Percentiles rank a stretch among this genome's conserved stretches.
These are phyloP conservation scores for Vanrija pseudolonga DNA, from an alignment of 1,284 basidiomycete genomes.

Conservation along the genomic window DNA sequence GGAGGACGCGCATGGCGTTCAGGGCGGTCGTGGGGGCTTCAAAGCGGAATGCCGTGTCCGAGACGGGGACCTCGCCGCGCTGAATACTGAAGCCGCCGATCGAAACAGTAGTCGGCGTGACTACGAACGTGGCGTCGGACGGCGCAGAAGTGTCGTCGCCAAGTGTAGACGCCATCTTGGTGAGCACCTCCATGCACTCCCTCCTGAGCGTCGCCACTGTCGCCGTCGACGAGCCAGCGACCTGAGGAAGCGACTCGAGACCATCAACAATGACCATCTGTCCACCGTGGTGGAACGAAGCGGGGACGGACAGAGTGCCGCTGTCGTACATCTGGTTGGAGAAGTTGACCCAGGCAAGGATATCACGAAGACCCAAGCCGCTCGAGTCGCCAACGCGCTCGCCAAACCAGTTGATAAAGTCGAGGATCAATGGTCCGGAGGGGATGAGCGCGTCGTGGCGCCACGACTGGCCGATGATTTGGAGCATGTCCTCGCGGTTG, in stretches of 20 bases:
- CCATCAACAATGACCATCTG: conserved; percentile 84
- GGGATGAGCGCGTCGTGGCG: conserved; percentile 55
- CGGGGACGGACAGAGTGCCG: conserved; percentile 49
- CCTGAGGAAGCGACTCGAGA: conserved; percentile 68
- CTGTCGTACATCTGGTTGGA: conserved; percentile 61
- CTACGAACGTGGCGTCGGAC: conserved; percentile 15
- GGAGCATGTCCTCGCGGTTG: conserved; percentile 66
- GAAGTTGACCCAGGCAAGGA: conserved; percentile 90
- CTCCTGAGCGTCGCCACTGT: conserved; percentile 36
- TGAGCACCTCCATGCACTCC: conserved; percentile 37
- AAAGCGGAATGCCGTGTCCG: conserved; percentile 63
- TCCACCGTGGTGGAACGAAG: conserved; percentile 79
- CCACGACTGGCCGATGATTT: conserved; percentile 78
- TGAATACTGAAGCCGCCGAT: conserved; percentile 74
- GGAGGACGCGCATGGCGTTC: conserved; percentile 84
- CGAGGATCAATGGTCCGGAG: conserved; percentile 67
- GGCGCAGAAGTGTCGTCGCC: conserved; percentile 7
- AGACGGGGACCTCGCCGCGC: conserved; percentile 54
- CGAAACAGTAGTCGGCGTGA: conserved; percentile 49
- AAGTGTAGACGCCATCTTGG: conserved; percentile 21
- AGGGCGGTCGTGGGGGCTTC: conserved; percentile 81
- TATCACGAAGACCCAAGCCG: conserved; percentile 77
- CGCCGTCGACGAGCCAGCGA: conserved; percentile 45
- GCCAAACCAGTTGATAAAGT: conserved; percentile 80
- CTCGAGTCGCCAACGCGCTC: conserved; percentile 58